A percentile compares a stretch with the other conserved stretches of the same genome.
phyloP scores from a whole-genome alignment of 805 yeast species.

The Candida nonsorbophila region DNA sequence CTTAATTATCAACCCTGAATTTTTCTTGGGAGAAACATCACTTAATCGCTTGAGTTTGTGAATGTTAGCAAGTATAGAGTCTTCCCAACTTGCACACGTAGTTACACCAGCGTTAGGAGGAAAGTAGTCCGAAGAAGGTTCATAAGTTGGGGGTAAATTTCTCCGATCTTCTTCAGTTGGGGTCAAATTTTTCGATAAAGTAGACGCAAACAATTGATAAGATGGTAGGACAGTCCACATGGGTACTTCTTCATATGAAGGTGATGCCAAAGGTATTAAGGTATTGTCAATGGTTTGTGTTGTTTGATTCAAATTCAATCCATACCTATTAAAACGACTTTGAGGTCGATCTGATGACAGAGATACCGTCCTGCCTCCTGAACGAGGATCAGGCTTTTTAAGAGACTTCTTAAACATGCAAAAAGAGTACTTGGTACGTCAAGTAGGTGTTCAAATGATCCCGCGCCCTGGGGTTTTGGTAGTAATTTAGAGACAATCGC shows the following conservation, averaged over 20 bases:
- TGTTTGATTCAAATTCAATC: constrained; percentile 1
- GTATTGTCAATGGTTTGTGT: background rate
- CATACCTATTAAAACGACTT: constrained; percentile 3
- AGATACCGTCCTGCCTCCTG: too few species aligned
- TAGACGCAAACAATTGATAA: constrained; percentile 34
- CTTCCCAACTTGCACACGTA: constrained; percentile 17
- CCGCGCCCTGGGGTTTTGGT: too few species aligned
- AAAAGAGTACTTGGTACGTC: too few species aligned
- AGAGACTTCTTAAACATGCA: too few species aligned
- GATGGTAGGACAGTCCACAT: constrained; percentile 38
- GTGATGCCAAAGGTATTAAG: constrained; percentile 7
- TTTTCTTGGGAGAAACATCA: constrained; percentile 16
- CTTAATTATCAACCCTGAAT: constrained; percentile 21
- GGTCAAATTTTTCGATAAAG: constrained; percentile 29
- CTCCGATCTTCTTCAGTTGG: constrained; percentile 25
- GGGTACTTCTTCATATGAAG: constrained; percentile 20
- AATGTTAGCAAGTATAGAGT: constrained; percentile 30
- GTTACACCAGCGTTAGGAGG: background rate
- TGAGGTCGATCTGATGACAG: too few species aligned
- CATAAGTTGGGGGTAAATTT: constrained; percentile 29
- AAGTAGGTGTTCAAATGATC: too few species aligned
- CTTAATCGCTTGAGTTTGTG: constrained; percentile 29
- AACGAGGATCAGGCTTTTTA: too few species aligned
- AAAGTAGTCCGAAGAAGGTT: constrained; percentile 1
- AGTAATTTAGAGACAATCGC: too few species aligned